Evolutionary conservation across 768 basidiomycete genomes (phyloP), one percentile per base, ranked within the genome.

Genomic region (Tricholoma bakamatsutake): DNA sequence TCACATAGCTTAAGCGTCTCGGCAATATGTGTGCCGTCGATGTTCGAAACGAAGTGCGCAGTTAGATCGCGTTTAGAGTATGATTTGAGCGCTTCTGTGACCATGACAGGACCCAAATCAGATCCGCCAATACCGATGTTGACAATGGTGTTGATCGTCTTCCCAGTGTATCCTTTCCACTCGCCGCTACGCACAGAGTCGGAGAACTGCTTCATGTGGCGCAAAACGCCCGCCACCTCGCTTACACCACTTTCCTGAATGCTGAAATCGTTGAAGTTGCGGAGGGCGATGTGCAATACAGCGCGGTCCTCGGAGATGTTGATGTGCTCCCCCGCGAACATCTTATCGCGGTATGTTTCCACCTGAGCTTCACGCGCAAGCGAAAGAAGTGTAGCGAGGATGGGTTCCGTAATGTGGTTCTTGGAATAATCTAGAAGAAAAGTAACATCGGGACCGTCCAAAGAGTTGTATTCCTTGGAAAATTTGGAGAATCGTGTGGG

Each of bases 111-210:
- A 15, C 96, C 96, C 52, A 99, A 78, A 71, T 99, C 97, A 34
- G 94, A 97, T 51, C 97, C 97, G 54, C 97, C 97, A 68, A 99
- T 99, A 57, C 97, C 97, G 63, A 99, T 97, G 76, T 98, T 98
- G 68, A 99, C 94, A 72, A 99, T 86, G 48, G 93, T 87, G 65
- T 85, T 83, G 79, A 99, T 98, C 9, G 82, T 67, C 76, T 98
- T 97, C 42, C 97, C 96, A 1, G 95, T 97, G 77, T 97, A 98
- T 13, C 97, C 97, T 72, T 89, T 98, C 93, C 95, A 97, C 55
- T 77, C 77, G 28, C 96, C 97, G 57, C 79, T 86, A 57, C 96
- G 80, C 49, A 99, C 83, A 35, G 83, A 74, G 39, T 95, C 86
- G 50, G 87, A 82, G 76, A 99, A 99, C 68, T 82, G 78, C 68